Evolutionary conservation across 2,329 filamentous ascomycete species (phyloP).

Genomic region (Cordyceps sp.): DNA sequence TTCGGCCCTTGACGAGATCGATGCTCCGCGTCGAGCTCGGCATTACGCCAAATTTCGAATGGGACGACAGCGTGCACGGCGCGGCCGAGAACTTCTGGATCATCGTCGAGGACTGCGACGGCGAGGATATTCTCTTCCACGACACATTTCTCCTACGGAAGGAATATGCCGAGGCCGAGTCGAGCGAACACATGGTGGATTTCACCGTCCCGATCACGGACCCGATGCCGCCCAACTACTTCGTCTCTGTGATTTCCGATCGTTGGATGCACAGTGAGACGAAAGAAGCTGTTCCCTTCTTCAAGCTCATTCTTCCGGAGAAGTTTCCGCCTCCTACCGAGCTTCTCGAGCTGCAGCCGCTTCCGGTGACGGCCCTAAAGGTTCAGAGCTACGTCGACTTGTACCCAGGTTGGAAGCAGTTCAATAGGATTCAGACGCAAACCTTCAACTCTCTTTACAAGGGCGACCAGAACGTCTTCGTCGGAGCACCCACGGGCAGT

Average conservation of each 20-base stretch:
- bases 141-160: slow-evolving; percentile 86
- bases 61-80: slow-evolving; percentile 84
- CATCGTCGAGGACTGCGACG: slow-evolving; percentile 90
- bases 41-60: slow-evolving; percentile 87
- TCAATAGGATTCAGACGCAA: slow-evolving; percentile 97
- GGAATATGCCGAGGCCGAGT: slow-evolving; percentile 71
- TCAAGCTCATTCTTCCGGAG: slow-evolving; percentile 85
- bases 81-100: slow-evolving; percentile 92
- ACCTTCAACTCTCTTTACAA: slow-evolving; percentile 88
- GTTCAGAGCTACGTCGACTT: slow-evolving; percentile 63
- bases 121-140: slow-evolving; percentile 87
- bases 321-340: slow-evolving; percentile 92
- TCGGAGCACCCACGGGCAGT: slow-evolving; percentile 84
- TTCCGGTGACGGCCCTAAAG: slow-evolving; percentile 81
- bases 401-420: slow-evolving; percentile 71
- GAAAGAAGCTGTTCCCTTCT: slow-evolving; percentile 81
- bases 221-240: slow-evolving; percentile 97
- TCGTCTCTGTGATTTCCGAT: slow-evolving; percentile 87
- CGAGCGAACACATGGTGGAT: slow-evolving; percentile 87
- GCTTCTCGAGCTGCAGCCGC: slow-evolving; percentile 76
- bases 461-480: slow-evolving; percentile 82
- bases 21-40: slow-evolving; percentile 82
- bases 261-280: slow-evolving; percentile 98
- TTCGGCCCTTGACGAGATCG: slow-evolving; percentile 86
- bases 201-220: slow-evolving; percentile 95